Evolutionary conservation across 202 grass and related monocot genomes (phyloP).

Genomic region (Panicum hallii): DNA sequence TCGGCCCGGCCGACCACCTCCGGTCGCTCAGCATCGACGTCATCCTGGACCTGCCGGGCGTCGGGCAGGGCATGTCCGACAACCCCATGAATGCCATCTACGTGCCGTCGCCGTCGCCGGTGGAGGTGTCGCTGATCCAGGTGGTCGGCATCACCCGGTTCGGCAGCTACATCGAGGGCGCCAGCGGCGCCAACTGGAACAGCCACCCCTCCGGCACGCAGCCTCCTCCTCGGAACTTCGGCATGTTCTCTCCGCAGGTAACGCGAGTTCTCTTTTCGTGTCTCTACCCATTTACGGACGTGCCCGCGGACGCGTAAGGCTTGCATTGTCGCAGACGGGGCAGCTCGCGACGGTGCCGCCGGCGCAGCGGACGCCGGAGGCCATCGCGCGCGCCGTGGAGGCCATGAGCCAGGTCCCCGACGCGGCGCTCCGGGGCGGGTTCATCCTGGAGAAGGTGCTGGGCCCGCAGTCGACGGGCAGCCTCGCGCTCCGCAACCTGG

Average conservation of each 20-base stretch:
- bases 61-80: constrained; percentile 84
- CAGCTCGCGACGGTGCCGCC: constrained; percentile 60
- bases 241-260: constrained; percentile 64
- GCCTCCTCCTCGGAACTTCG: constrained; percentile 37
- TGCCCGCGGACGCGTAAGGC: too few species aligned
- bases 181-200: constrained; percentile 80
- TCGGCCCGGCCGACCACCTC: constrained; percentile 77
- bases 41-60: constrained; percentile 61
- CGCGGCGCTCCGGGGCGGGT: constrained; percentile 73
- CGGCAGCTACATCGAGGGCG: constrained; percentile 89
- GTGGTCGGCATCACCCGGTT: constrained; percentile 88
- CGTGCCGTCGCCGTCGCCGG: constrained; percentile 77
- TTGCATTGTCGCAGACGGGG: constrained; percentile 37
- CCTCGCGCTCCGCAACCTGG: constrained; percentile 65
- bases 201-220: constrained; percentile 13
- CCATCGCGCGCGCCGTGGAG: constrained; percentile 53
- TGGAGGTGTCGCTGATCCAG: constrained; percentile 86
- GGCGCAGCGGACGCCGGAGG: constrained; percentile 50
- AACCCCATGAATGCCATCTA: constrained; percentile 89
- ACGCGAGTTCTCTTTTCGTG: too few species aligned
- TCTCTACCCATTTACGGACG: too few species aligned
- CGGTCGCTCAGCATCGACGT: constrained; percentile 63
- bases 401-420: constrained; percentile 51
- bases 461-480: constrained; percentile 70
- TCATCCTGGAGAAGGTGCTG: constrained; percentile 88